A percentile compares a stretch with the other conserved stretches of the same genome.
These are phyloP conservation scores for Globisporangium lucens DNA, from an alignment of 352 stramenopile genomes.

Conservation along the genomic window DNA sequence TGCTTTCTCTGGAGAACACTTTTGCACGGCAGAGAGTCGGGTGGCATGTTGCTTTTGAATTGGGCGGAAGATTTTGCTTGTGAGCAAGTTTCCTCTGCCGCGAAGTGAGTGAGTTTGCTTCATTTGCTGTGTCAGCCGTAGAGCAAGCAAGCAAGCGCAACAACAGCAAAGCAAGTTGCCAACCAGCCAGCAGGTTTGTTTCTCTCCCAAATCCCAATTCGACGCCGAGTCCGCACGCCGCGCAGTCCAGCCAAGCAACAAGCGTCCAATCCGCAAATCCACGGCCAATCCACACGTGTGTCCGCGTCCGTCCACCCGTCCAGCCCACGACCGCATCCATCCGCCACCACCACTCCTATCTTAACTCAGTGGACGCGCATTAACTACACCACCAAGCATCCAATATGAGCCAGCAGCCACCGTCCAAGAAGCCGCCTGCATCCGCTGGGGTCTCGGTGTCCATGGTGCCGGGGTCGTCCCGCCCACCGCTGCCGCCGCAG, in stretches of 20 bases:
- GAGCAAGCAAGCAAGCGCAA: not conserved
- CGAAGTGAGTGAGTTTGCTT: too few relatives aligned
- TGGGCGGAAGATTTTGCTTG: too few relatives aligned
- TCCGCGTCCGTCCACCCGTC: not conserved
- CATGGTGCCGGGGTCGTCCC: not conserved
- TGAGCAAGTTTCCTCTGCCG: too few relatives aligned
- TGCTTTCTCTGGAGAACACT: too few relatives aligned
- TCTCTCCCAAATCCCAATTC: slow-evolving; percentile 1
- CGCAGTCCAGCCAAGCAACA: not conserved
- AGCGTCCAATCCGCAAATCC: slow-evolving; percentile 1
- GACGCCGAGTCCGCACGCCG: not conserved
- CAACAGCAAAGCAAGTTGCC: not conserved
- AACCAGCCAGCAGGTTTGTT: not conserved
- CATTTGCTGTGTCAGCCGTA: not conserved
- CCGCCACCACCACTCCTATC: not conserved
- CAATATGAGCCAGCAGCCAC: slow-evolving; percentile 11
- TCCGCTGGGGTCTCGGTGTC: not conserved
- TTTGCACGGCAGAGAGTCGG: too few relatives aligned
- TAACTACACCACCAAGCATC: not conserved
- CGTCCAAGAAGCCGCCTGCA: slow-evolving; percentile 6
- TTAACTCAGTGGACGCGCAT: not conserved
- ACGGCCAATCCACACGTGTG: not conserved
- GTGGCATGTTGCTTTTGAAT: too few relatives aligned
- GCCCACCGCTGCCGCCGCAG: not conserved
- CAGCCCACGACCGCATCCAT: not conserved